These are phyloP conservation scores for Paraconiothyrium sp. DNA, from an alignment of 2,329 filamentous ascomycete species.

Conservation along the genomic window DNA sequence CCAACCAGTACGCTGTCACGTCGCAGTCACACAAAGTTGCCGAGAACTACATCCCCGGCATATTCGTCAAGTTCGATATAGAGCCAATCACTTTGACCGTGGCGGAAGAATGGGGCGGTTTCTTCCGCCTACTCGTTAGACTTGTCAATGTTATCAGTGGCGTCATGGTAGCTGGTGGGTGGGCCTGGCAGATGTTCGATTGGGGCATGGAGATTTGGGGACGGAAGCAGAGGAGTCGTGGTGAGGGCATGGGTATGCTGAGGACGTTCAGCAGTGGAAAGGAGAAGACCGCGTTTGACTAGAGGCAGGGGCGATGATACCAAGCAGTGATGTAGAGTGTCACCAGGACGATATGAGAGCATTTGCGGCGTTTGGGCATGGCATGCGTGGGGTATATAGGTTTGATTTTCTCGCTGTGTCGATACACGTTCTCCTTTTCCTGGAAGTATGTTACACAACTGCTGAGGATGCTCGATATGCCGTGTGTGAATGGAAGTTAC, in stretches of 20 bases:
- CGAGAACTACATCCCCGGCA: conserved; percentile 79
- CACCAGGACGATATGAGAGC: background rate
- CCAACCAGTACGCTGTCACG: conserved; percentile 98
- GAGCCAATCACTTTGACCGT: conserved; percentile 92
- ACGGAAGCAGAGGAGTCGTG: conserved; percentile 50
- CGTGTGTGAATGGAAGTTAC: background rate
- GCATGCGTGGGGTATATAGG: conserved; percentile 6
- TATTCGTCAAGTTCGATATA: conserved; percentile 99
- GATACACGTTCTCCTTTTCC: conserved; percentile 2
- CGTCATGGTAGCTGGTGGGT: conserved; percentile 91
- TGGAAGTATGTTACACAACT: background rate
- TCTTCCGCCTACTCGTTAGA: conserved; percentile 79
- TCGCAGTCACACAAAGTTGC: conserved; percentile 79
- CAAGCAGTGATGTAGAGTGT: background rate
- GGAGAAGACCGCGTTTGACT: conserved; percentile 31
- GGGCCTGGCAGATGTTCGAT: conserved; percentile 86
- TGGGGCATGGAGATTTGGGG: conserved; percentile 69
- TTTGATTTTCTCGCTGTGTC: conserved; percentile 5
- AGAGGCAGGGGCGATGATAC: conserved; percentile 1
- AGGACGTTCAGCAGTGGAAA: conserved; percentile 32
- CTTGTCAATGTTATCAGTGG: conserved; percentile 91
- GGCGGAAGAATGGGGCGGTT: conserved; percentile 78
- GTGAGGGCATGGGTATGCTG: conserved; percentile 60
- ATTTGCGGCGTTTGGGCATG: conserved; percentile 19
- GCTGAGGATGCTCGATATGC: background rate